Percentiles rank a stretch among this genome's conserved stretches.
phyloP scores from a whole-genome alignment of 1,139 yeast species.

The Candida gigantensis region DNA sequence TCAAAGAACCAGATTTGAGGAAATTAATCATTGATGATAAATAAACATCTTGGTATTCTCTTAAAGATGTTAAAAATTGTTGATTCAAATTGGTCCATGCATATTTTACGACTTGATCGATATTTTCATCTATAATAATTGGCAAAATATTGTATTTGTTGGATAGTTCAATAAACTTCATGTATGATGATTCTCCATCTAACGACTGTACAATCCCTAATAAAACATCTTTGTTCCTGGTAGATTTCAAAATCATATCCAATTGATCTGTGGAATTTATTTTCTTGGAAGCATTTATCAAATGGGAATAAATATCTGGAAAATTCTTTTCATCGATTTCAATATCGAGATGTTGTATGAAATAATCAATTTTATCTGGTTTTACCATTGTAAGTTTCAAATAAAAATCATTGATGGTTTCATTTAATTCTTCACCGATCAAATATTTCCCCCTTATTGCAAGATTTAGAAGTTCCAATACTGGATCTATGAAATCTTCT shows the following conservation, averaged over 20 bases:
- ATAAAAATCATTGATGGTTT: slow-evolving; percentile 33
- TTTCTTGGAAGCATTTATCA: slow-evolving; percentile 15
- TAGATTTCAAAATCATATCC: slow-evolving; percentile 18
- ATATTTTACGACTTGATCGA: slow-evolving; percentile 7
- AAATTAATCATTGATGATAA: slow-evolving; percentile 19
- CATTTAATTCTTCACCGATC: slow-evolving; percentile 16
- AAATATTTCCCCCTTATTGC: slow-evolving; percentile 15
- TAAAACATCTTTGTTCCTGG: slow-evolving; percentile 17
- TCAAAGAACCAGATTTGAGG: slow-evolving; percentile 14
- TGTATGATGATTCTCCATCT: slow-evolving; percentile 5
- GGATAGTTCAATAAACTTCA: slow-evolving; percentile 13
- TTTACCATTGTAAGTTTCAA: slow-evolving; percentile 24
- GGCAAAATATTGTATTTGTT: slow-evolving; percentile 9
- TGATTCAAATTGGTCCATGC: slow-evolving; percentile 14
- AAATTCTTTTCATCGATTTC: slow-evolving; percentile 7
- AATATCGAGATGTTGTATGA: slow-evolving; percentile 12
- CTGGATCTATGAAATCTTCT: slow-evolving; percentile 25
- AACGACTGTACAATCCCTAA: slow-evolving; percentile 10
- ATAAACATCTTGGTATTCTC: slow-evolving; percentile 8
- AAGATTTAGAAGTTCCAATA: slow-evolving; percentile 23
- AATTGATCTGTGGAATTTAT: slow-evolving; percentile 17
- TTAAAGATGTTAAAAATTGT: slow-evolving; percentile 10
- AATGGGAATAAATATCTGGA: slow-evolving; percentile 17
- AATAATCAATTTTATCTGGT: slow-evolving; percentile 15
- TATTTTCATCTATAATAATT: slow-evolving; percentile 7